Base-by-base conservation (phyloP, 179 eudicot species). In the Spinacia oleracea region DNA sequence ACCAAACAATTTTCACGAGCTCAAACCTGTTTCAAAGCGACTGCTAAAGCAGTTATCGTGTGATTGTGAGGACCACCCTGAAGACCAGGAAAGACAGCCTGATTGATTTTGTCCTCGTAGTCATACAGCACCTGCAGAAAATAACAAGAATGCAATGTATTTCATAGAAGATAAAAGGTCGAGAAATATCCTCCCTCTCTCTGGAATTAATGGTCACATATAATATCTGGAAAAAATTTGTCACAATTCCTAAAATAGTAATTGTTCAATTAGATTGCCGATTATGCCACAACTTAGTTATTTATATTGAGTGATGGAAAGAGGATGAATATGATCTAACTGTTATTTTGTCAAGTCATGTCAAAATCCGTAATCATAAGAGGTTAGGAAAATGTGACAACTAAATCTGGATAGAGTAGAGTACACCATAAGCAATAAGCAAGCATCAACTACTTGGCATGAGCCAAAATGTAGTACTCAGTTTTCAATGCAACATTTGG, bases 61-160 rank as follows among this genome's bases (percentile, higher is more conserved):
- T 94, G 98, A 70, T 94, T 94, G 83, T 94, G 98, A 18, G 98
- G 98, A 62, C 97, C 98, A 63, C 98, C 98, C 79, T 94, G 98
- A 77, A 94, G 97, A 72, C 98, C 98, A 74, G 98, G 98, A 75
- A 94, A 94, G 63, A 94, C 98, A 53, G 98, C 97, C 88, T 84
- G 89, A 46, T 94, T 94, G 81, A 94, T 94, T 85, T 87, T 94
- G 83, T 93, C 98, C 86, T 93, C 98, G 77, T 77, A 93, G 81
- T 93, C 97, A 86, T 93, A 93, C 82, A 93, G 67, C 71, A 93
- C 98, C 98, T 93, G 80, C 65, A 62, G 34, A 74, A 15, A 25
- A 62, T 21, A 16, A 62, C 58, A 15, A 31, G 43, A 59, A 40
- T 62, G 72, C 15, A 75, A 45, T 72, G 46, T 62, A 34, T 53